Conservation (phyloP, 768 basidiomycete genomes). For the Naganishia vaughanmartiniae region DNA sequence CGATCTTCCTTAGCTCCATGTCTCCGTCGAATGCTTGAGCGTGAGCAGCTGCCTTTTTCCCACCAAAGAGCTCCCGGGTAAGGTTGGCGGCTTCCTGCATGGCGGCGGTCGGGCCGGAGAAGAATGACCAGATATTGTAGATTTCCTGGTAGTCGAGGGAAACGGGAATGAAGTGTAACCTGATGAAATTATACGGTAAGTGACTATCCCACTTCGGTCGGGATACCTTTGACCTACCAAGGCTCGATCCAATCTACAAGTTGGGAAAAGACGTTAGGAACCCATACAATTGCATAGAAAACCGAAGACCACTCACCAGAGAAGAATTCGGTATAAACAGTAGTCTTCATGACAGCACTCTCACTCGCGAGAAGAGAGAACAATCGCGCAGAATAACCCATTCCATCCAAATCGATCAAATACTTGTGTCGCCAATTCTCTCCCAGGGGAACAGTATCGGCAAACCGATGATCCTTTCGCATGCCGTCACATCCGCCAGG, state of each 20-base stretch:
- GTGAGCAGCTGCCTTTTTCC: slow-evolving; percentile 37
- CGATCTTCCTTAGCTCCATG: slow-evolving; percentile 71
- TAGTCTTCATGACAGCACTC: slow-evolving; percentile 83
- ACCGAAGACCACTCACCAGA: slow-evolving; percentile 40
- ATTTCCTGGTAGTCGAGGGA: slow-evolving; percentile 83
- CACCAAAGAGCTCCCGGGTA: slow-evolving; percentile 46
- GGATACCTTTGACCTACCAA: slow-evolving; percentile 58
- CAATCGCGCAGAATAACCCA: slow-evolving; percentile 83
- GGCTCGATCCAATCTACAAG: slow-evolving; percentile 82
- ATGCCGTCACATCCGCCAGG: slow-evolving; percentile 68
- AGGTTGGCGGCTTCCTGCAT: slow-evolving; percentile 60
- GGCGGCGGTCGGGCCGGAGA: slow-evolving; percentile 73
- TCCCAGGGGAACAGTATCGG: slow-evolving; percentile 73
- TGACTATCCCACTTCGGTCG: background rate
- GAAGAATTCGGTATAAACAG: slow-evolving; percentile 87
- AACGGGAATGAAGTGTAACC: slow-evolving; percentile 90
- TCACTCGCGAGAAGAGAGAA: slow-evolving; percentile 63
- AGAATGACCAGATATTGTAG: slow-evolving; percentile 89
- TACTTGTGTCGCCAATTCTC: slow-evolving; percentile 92
- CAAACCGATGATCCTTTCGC: slow-evolving; percentile 65
- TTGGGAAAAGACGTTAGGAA: background rate
- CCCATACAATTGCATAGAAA: background rate
- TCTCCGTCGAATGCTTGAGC: slow-evolving; percentile 62
- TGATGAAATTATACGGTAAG: background rate
- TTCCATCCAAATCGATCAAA: slow-evolving; percentile 86